Conservation (phyloP, 306 rosid genomes). For the Quercus ilex region DNA sequence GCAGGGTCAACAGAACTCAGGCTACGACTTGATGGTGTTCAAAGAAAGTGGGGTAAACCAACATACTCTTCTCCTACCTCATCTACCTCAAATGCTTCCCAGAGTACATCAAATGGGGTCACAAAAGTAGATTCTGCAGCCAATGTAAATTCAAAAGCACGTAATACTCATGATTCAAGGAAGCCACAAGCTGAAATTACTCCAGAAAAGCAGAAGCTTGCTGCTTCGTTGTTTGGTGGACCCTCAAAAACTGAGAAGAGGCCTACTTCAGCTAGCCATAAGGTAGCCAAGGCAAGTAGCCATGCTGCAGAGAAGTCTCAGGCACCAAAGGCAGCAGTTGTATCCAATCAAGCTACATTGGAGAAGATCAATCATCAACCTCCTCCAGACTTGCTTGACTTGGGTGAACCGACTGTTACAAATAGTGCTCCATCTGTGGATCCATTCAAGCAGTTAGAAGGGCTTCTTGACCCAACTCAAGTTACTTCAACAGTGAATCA, state of each 20-base stretch:
- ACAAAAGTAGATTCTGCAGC: constrained; percentile 45
- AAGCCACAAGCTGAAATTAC: constrained; percentile 54
- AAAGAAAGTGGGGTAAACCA: constrained; percentile 80
- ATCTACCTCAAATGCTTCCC: constrained; percentile 40
- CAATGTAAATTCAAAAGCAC: constrained; percentile 42
- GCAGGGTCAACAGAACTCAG: constrained; percentile 56
- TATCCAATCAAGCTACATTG: constrained; percentile 23
- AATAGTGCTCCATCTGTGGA: constrained; percentile 46
- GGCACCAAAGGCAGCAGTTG: constrained; percentile 38
- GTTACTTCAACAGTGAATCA: constrained; percentile 31
- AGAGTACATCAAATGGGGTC: constrained; percentile 53
- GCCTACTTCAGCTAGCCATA: constrained; percentile 45
- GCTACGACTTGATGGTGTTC: constrained; percentile 87
- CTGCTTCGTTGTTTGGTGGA: constrained; percentile 84
- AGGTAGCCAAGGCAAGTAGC: constrained; percentile 39
- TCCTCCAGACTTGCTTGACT: constrained; percentile 77
- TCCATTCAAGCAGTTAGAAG: constrained; percentile 77
- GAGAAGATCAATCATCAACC: constrained; percentile 50
- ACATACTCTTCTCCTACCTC: constrained; percentile 50
- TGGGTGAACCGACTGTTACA: constrained; percentile 50
- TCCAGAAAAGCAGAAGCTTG: constrained; percentile 86
- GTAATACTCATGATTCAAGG: constrained; percentile 49
- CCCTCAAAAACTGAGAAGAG: constrained; percentile 59
- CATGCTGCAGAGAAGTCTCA: constrained; percentile 40
- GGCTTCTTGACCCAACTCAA: constrained; percentile 57